phyloP scores from a whole-genome alignment of 805 yeast species.

The Pichia sporocuriosa region DNA sequence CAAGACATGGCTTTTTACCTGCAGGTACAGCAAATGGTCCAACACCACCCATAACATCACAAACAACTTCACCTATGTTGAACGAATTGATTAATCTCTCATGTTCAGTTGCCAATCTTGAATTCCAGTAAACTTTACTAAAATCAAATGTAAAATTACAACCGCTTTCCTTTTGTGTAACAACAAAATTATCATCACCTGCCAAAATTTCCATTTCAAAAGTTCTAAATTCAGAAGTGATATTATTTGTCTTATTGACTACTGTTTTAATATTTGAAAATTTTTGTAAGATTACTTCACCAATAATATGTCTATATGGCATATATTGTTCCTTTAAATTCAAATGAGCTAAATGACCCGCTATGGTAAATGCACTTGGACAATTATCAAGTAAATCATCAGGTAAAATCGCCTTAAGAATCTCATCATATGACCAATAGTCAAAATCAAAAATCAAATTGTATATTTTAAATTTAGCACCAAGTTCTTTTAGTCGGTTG shows the following conservation, averaged over 20 bases:
- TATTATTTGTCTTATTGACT: conserved; percentile 83
- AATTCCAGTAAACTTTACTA: conserved; percentile 94
- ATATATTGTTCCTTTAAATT: conserved; percentile 79
- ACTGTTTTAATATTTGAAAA: conserved; percentile 78
- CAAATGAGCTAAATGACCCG: conserved; percentile 94
- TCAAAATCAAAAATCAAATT: conserved; percentile 56
- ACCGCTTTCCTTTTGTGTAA: conserved; percentile 81
- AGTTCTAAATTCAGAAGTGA: conserved; percentile 83
- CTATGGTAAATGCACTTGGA: conserved; percentile 87
- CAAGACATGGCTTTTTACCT: conserved; percentile 72
- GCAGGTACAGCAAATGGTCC: conserved; percentile 98
- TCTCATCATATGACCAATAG: conserved; percentile 88
- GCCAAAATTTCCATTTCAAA: conserved; percentile 92
- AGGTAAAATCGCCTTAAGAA: conserved; percentile 72
- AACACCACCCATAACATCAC: conserved; percentile 97
- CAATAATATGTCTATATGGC: conserved; percentile 75
- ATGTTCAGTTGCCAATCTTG: conserved; percentile 90
- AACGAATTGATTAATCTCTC: conserved; percentile 58
- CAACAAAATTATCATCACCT: conserved; percentile 68
- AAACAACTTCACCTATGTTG: conserved; percentile 68
- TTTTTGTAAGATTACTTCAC: conserved; percentile 85
- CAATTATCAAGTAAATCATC: conserved; percentile 58
- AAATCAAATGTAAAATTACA: conserved; percentile 86
- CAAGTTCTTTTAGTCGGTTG: conserved; percentile 29
- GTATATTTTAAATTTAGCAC: conserved; percentile 46